Percentiles rank a stretch among this genome's conserved stretches.
Evolutionary conservation across 768 basidiomycete genomes (phyloP).

Genomic region (Dentipellis sp.): DNA sequence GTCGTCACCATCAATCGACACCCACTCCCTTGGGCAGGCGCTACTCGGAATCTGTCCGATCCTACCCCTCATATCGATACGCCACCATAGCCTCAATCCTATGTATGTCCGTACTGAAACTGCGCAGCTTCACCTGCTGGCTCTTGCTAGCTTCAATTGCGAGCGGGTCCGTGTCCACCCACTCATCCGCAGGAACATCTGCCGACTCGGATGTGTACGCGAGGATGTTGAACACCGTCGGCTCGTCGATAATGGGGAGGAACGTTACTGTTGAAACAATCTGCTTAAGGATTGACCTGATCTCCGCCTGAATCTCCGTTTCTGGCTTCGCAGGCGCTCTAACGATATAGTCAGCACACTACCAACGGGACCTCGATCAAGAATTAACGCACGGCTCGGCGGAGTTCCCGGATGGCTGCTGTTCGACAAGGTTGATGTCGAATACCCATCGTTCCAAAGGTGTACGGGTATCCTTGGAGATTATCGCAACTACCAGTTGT

Average conservation of each 20-base stretch:
- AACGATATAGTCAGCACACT: conserved; percentile 5
- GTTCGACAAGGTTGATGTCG: conserved; percentile 77
- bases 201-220: conserved; percentile 91
- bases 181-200: conserved; percentile 86
- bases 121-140: conserved; percentile 89
- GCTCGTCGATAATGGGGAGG: conserved; percentile 89
- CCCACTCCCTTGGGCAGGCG: background rate
- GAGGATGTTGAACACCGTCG: conserved; percentile 95
- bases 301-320: conserved; percentile 92
- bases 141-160: conserved; percentile 91
- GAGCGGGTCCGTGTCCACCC: conserved; percentile 91
- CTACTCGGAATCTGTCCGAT: background rate
- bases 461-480: conserved; percentile 86
- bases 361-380: background rate
- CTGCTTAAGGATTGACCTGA: conserved; percentile 95
- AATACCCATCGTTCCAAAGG: conserved; percentile 98
- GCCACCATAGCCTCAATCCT: conserved; percentile 97
- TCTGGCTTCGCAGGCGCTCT: conserved; percentile 62
- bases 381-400: conserved; percentile 31
- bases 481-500: conserved; percentile 90
- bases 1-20: no score
- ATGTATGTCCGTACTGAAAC: conserved; percentile 97
- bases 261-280: conserved; percentile 97
- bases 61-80: conserved; percentile 80
- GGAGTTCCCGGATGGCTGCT: conserved; percentile 36